Evolutionary conservation across 208 protist species (phyloP), one percentile per base, ranked within the genome.

Genomic region (Leishmania tarentolae): DNA sequence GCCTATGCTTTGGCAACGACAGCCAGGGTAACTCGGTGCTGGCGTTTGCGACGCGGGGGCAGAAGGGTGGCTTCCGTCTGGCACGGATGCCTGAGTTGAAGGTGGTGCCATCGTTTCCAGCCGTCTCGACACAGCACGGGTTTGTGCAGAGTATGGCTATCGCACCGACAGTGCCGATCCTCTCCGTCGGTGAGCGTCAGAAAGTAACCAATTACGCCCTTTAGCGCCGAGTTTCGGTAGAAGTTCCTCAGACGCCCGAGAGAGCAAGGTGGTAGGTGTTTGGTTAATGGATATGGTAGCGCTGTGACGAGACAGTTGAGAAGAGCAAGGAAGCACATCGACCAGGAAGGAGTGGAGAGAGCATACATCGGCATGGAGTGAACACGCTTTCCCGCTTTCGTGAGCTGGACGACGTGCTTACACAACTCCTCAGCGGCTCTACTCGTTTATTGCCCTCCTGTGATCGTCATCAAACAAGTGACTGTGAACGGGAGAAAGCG

Each of bases 171-270:
- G 73, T 95, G n/a, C 92, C 93, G 19, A 86, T 97, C 31, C 79
- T 97, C 3, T 97, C 94, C 37, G 89, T 97, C 17, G 93, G 94
- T n/a, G 94, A 96, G 86, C 89, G 89, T 17, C 88, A 92, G 71
- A 93, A 92, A 73, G 93, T 97, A 50, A 94, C 91, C 0, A 96
- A 96, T 85, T 97, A 97, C 71, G 93, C 92, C 0, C 79, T 96
- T 42, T 97, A 88, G 87, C 40, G 3, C 8, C 6, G 19, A 31
- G 50, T 21, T 3, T 24, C 37, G 15, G 40, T 24, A 31, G 40
- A 31, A 17, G 68, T 31, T 15, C 9, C 8, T 3, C 21, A 28
- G 40, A 19, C 1, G 3, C 4, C 8, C 21, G 68, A 50, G 31
- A 7, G 61, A 68, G 15, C 15, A 68, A 28, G n/a, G 61, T 17